Evolutionary conservation across 2,329 filamentous ascomycete genomes (phyloP).

Genomic region (Fusarium scirpi): DNA sequence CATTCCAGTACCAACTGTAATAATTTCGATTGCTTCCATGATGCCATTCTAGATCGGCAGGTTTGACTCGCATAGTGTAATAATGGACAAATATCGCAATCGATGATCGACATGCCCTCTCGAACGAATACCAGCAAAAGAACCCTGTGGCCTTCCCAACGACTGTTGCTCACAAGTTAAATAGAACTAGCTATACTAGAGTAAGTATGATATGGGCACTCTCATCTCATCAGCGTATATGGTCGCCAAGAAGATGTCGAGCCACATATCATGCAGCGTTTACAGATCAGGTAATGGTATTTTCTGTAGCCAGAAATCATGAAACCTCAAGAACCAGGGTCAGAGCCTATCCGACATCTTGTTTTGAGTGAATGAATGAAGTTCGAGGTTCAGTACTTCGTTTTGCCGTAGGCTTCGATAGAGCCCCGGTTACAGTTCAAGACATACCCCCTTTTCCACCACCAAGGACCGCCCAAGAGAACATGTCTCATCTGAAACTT

Average conservation of each 20-base stretch:
- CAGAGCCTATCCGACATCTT: neutral
- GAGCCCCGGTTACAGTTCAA: conserved; percentile 1
- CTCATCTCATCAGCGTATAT: neutral
- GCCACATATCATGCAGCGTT: neutral
- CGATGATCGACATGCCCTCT: neutral
- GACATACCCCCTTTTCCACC: conserved; percentile 28
- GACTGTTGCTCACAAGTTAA: neutral
- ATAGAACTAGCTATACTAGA: neutral
- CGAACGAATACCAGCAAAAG: neutral
- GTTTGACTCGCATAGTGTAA: neutral
- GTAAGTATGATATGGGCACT: neutral
- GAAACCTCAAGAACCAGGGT: neutral
- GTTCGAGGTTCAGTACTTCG: conserved; percentile 5
- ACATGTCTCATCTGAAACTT: conserved; percentile 14
- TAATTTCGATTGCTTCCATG: neutral
- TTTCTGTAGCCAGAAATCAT: neutral
- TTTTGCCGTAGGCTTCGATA: conserved; percentile 5
- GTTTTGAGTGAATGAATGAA: neutral
- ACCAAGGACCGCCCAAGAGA: conserved; percentile 15
- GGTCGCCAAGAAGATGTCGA: neutral
- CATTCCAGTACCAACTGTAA: conserved; percentile 30
- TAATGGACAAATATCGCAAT: neutral
- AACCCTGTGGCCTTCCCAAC: neutral
- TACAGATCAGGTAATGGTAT: neutral
- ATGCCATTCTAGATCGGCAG: neutral